Evolutionary conservation across 495 filamentous ascomycete genomes (phyloP).

Genomic region (Delitschia confertaspora): DNA sequence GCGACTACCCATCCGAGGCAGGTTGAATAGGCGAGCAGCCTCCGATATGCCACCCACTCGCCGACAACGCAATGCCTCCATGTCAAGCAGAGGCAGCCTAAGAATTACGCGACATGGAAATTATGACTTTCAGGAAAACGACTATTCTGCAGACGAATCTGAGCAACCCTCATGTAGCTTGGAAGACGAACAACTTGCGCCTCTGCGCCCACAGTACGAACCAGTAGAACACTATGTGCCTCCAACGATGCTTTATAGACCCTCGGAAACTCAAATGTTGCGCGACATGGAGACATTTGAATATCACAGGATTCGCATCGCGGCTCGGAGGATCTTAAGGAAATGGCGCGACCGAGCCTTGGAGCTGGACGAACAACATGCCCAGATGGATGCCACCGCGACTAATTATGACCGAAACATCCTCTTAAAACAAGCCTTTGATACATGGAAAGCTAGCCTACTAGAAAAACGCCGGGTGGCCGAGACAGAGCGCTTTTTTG

Average conservation of each 20-base stretch:
- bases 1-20: conserved; percentile 20
- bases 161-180: too few species aligned
- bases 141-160: conserved; percentile 19
- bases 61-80: conserved; percentile 10
- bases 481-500: conserved; percentile 53
- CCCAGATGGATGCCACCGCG: conserved; percentile 44
- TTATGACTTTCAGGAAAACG: background rate
- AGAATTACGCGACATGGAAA: conserved; percentile 7
- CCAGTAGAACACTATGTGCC: conserved; percentile 29
- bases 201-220: conserved; percentile 23
- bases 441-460: conserved; percentile 48
- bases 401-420: conserved; percentile 43
- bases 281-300: conserved; percentile 53
- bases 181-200: conserved; percentile 14
- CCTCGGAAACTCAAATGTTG: conserved; percentile 48
- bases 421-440: conserved; percentile 49
- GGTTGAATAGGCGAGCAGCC: conserved; percentile 16
- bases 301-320: conserved; percentile 30
- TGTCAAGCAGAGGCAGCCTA: conserved; percentile 19
- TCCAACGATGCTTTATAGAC: conserved; percentile 42
- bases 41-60: conserved; percentile 6
- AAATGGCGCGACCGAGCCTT: conserved; percentile 32
- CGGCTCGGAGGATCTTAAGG: conserved; percentile 6
- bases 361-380: conserved; percentile 38
- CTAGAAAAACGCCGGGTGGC: conserved; percentile 40